Conservation (phyloP, 306 rosid genomes). For the Arachis hypogaea region DNA sequence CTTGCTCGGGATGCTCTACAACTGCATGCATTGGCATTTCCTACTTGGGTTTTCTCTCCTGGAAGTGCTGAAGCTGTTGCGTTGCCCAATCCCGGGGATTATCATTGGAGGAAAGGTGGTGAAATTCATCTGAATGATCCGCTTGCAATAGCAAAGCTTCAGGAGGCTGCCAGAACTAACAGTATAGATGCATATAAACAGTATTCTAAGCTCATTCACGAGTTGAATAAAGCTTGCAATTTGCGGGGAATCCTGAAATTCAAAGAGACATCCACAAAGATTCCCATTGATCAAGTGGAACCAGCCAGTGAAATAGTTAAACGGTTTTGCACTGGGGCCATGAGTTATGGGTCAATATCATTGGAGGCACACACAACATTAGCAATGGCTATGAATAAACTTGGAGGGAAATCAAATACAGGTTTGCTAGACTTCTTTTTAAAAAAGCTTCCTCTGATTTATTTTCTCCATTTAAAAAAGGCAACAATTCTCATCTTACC, state of each 20-base stretch:
- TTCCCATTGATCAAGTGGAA: slow-evolving; percentile 90
- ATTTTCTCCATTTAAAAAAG: slow-evolving; percentile 3
- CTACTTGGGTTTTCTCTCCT: slow-evolving; percentile 72
- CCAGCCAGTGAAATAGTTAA: slow-evolving; percentile 92
- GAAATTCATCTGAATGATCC: slow-evolving; percentile 98
- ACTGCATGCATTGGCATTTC: slow-evolving; percentile 88
- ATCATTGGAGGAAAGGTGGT: slow-evolving; percentile 99
- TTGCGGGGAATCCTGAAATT: slow-evolving; percentile 92
- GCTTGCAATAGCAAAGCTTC: slow-evolving; percentile 90
- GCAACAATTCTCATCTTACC: not conserved
- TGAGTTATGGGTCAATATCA: slow-evolving; percentile 99
- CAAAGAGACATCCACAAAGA: slow-evolving; percentile 54
- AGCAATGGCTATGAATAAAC: slow-evolving; percentile 90
- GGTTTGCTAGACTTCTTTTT: slow-evolving; percentile 50
- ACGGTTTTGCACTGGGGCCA: slow-evolving; percentile 98
- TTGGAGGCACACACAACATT: slow-evolving; percentile 93
- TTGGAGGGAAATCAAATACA: slow-evolving; percentile 99
- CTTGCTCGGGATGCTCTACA: slow-evolving; percentile 79
- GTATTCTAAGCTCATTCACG: slow-evolving; percentile 82
- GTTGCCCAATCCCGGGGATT: slow-evolving; percentile 96
- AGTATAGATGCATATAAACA: slow-evolving; percentile 87
- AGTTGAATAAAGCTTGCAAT: slow-evolving; percentile 88
- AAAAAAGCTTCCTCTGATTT: slow-evolving; percentile 18
- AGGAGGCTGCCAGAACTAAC: slow-evolving; percentile 94
- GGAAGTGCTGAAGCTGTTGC: slow-evolving; percentile 96